Evolutionary conservation across 2,329 filamentous ascomycete genomes (phyloP).

Genomic region (Blastomyces silverae): DNA sequence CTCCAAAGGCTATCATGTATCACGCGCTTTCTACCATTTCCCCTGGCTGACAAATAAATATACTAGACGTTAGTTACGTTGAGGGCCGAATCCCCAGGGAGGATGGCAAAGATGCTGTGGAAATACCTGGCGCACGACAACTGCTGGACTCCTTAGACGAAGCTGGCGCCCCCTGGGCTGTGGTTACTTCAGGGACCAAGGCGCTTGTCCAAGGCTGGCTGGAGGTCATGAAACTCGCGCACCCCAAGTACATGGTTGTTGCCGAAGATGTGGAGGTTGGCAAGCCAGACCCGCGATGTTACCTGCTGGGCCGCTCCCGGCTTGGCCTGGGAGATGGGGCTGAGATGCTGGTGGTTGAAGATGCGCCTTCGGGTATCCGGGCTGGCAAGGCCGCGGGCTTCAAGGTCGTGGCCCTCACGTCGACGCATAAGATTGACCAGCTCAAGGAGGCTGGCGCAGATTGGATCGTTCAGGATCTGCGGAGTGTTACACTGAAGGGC

Average conservation of each 20-base stretch:
- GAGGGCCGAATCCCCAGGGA: conserved; percentile 71
- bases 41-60: conserved; percentile 13
- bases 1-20: background rate
- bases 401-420: conserved; percentile 74
- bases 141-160: conserved; percentile 62
- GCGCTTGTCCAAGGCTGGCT: conserved; percentile 66
- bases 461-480: conserved; percentile 76
- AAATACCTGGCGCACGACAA: conserved; percentile 73
- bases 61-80: conserved; percentile 65
- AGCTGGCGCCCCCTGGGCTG: conserved; percentile 67
- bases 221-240: conserved; percentile 56
- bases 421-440: conserved; percentile 70
- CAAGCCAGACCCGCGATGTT: conserved; percentile 72
- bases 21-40: background rate
- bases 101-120: conserved; percentile 69
- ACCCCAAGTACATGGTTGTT: conserved; percentile 60
- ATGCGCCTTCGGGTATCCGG: conserved; percentile 76
- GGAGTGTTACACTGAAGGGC: conserved; percentile 59
- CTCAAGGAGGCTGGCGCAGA: conserved; percentile 71
- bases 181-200: conserved; percentile 66
- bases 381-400: conserved; percentile 82
- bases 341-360: conserved; percentile 71
- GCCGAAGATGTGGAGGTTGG: conserved; percentile 69
- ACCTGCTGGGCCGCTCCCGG: conserved; percentile 58
- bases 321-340: conserved; percentile 47